Evolutionary conservation across 495 filamentous ascomycete genomes (phyloP), one percentile per base, ranked within the genome.

Genomic region (Evansstolkia leycettana): DNA sequence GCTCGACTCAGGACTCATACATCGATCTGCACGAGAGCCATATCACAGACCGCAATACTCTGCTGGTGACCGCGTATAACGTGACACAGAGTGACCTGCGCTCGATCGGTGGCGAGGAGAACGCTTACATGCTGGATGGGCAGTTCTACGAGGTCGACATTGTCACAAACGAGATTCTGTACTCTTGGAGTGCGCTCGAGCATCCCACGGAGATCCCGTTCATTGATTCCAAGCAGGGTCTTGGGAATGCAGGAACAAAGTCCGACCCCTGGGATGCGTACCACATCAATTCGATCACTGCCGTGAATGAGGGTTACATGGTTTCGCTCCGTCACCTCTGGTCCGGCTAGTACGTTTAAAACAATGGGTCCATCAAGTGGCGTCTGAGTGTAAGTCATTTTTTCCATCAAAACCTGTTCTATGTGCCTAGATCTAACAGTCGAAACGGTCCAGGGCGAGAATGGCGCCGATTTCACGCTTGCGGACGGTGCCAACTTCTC

Each of bases 61-160:
- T 72, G 18, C 50, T 74, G 7, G 67, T 73, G 18, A 65, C 67
- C n/a, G 62, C 69, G 9, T 75, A 75, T 42, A 66, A 74, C 33
- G 51, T 62, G 10, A 69, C 67, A 11, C 57, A 54, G 17, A 50
- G 59, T 11, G 69, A 75, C 39, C 38, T 73, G 38, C 62, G 59
- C 1, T 43, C 54, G 6, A 56, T 64, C 30, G 66, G 65, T 15
- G 63, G 54, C 11, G 52, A 46, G 3, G 30, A 43, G 3, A 48
- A 66, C 39, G 64, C 63, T 34, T 69, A 55, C 52, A 60, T 70
- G 37, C 53, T 63, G 3, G 59, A 70, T 40, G 50, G 56, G 15
- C 53, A 64, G 17, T 57, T 70, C 28, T 65, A 57, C 41, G 67
- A 70, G 53, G 54, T 57, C 24, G 50, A 64, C 23, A 50, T 63